These are phyloP conservation scores for Candida nanaspora DNA, from an alignment of 805 yeast species.

Conservation along the genomic window DNA sequence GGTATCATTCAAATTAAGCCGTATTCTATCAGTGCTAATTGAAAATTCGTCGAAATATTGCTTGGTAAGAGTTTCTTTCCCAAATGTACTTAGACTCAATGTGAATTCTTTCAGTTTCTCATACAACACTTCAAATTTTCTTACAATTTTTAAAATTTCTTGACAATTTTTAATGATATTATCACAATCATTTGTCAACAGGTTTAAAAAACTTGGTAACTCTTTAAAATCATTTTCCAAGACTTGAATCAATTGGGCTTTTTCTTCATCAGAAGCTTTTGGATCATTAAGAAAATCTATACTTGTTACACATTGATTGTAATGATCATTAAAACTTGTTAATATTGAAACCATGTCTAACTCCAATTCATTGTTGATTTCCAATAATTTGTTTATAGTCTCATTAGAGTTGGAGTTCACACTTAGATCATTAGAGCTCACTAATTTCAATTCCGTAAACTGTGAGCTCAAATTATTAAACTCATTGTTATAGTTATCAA, in stretches of 20 bases:
- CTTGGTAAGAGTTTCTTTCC: constrained; percentile 17
- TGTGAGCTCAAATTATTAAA: constrained; percentile 18
- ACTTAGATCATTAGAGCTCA: not conserved
- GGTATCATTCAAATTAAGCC: constrained; percentile 6
- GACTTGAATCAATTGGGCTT: constrained; percentile 6
- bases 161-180: constrained; percentile 21
- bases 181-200: constrained; percentile 32
- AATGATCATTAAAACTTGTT: constrained; percentile 71
- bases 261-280: constrained; percentile 20
- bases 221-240: constrained; percentile 47
- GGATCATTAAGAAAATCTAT: constrained; percentile 28
- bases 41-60: constrained; percentile 12
- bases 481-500: constrained; percentile 17
- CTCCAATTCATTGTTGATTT: constrained; percentile 45
- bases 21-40: constrained; percentile 7
- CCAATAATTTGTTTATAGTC: constrained; percentile 18
- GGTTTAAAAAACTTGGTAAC: constrained; percentile 46
- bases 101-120: constrained; percentile 12
- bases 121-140: constrained; percentile 13
- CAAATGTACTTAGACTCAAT: constrained; percentile 20
- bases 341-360: constrained; percentile 63
- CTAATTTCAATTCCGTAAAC: constrained; percentile 15
- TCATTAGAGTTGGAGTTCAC: constrained; percentile 4
- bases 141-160: constrained; percentile 16
- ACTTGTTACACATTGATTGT: constrained; percentile 66